phyloP scores from a whole-genome alignment of 2,329 filamentous ascomycete species.

The Alternaria triticina region DNA sequence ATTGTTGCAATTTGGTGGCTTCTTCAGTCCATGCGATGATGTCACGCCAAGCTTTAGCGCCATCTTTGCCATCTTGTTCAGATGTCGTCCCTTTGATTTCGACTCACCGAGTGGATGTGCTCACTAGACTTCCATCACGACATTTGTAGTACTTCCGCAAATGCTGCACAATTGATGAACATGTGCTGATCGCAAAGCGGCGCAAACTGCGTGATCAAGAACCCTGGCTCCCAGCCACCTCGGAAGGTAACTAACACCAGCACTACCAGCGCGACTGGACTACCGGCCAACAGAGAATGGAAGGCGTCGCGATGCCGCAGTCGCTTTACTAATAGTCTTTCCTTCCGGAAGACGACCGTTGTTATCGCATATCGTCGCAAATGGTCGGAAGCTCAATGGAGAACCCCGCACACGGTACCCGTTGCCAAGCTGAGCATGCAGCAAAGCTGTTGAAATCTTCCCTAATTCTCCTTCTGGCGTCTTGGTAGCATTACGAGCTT shows the following conservation, averaged over 20 bases:
- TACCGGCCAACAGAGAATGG: background rate
- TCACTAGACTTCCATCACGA: background rate
- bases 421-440: constrained; percentile 17
- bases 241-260: background rate
- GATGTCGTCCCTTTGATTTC: background rate
- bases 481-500: constrained; percentile 28
- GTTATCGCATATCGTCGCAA: background rate
- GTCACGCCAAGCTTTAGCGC: background rate
- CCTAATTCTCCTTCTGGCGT: constrained; percentile 10
- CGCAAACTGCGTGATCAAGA: background rate
- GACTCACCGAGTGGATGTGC: background rate
- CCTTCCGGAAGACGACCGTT: background rate
- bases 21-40: background rate
- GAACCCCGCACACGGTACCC: constrained; percentile 8
- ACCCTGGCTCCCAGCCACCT: background rate
- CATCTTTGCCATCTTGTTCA: background rate
- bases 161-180: background rate
- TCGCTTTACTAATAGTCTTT: background rate
- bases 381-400: background rate
- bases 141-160: too few relatives aligned
- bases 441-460: constrained; percentile 2
- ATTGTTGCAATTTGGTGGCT: background rate
- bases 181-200: background rate
- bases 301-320: background rate
- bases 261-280: background rate